Evolutionary conservation across 1,284 basidiomycete genomes (phyloP).

Genomic region (Sporisorium reilianum): DNA sequence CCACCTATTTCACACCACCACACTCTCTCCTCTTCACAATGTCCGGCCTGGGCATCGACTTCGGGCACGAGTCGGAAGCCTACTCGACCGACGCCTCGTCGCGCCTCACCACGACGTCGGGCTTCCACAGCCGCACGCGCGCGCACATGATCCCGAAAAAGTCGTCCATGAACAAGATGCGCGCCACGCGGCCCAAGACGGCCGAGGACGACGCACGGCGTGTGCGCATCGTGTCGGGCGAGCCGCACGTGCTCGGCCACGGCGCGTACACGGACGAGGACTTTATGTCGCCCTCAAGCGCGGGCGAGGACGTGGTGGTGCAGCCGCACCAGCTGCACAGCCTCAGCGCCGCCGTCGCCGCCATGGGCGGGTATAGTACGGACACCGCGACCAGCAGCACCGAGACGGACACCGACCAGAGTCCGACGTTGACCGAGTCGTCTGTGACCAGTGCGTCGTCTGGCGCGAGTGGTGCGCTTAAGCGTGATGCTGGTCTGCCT

Average conservation of each 20-base stretch:
- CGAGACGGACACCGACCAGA: conserved; percentile 39
- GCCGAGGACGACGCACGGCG: conserved; percentile 43
- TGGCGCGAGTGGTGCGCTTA: conserved; percentile 14
- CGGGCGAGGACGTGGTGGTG: conserved; percentile 17
- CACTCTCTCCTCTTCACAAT: conserved; percentile 19
- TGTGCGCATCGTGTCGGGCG: conserved; percentile 59
- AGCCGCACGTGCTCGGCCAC: conserved; percentile 49
- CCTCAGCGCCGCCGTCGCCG: conserved; percentile 48
- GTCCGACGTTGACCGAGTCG: conserved; percentile 43
- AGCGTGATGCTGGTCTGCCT: conserved; percentile 35
- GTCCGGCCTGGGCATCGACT: conserved; percentile 65
- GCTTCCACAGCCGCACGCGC: conserved; percentile 37
- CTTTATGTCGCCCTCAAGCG: conserved; percentile 34
- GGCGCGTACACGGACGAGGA: conserved; percentile 51
- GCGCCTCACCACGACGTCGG: conserved; percentile 27
- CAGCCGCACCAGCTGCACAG: conserved; percentile 45
- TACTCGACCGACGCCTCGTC: conserved; percentile 33
- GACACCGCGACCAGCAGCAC: conserved; percentile 37
- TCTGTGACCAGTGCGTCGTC: conserved; percentile 34
- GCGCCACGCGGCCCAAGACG: conserved; percentile 32
- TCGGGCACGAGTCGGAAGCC: conserved; percentile 49
- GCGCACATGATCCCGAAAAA: conserved; percentile 46
- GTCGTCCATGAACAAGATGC: conserved; percentile 45
- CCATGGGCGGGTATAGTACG: conserved; percentile 32
- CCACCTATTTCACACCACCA: background rate